Evolutionary conservation across 1,139 yeast species (phyloP), one percentile per base, ranked within the genome.

Genomic region (Sugiyamaella grinbergsii): DNA sequence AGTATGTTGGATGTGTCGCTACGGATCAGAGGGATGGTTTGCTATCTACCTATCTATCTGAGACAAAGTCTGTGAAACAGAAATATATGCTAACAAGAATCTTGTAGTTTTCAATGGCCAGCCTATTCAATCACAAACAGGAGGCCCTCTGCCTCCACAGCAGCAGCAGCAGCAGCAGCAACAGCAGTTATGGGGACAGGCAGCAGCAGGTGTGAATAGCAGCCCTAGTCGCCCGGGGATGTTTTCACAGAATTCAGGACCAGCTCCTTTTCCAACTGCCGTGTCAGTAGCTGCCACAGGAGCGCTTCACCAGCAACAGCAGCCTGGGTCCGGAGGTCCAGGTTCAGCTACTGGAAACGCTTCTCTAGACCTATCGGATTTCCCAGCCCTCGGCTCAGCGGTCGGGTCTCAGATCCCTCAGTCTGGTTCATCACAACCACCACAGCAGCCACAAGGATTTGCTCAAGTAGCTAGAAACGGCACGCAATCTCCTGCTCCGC

Each of bases 301-400:
- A 32, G 42, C 22, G 13, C 51, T 19, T 43, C 53, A 39, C 48
- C 52, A 20, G 18, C 53, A 42, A 43, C 55, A 22, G 36, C 33
- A 15, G 3, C 55, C 43, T 41, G 42, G 13, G 33, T 54, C 41
- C 37, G 41, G 24, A n/a, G 33, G 33, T 40, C 20, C 20, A 2
- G 40, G 36, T 5, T 15, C 42, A 6, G 32, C 36, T n/a, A 19
- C 26, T 26, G 40, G 36, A 33, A 29, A 29, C 22, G 48, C 61
- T 5, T 47, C 63, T 3, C 53, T 59, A 18, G 64, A 63, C 47
- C 53, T 57, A 22, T 53, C 61, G 33, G 67, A 66, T 29, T 66
- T 66, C 48, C 68, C 69, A 6, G 62, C 67, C 4, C 49, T 67
- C 20, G 61, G 59, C 7, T 53, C 60, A 2, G 51, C 59, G 1